These are phyloP conservation scores for Theobroma grandiflorum DNA, from an alignment of 441 rosid genomes.

Conservation along the genomic window DNA sequence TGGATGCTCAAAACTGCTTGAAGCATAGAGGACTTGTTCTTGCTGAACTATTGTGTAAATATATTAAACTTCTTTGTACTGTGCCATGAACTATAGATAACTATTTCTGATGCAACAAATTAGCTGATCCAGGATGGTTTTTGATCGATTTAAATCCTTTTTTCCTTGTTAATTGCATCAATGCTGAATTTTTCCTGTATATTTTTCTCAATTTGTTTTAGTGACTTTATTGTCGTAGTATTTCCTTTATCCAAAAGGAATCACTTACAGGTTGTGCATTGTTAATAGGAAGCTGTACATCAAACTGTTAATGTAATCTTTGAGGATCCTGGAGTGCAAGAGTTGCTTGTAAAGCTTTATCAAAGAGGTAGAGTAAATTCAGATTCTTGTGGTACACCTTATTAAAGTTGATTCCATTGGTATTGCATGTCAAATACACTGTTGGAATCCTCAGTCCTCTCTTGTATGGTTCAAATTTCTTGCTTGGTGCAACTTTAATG, in stretches of 20 bases:
- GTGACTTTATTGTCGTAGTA: not conserved
- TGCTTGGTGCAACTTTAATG: not conserved
- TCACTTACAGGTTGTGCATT: slow-evolving; percentile 19
- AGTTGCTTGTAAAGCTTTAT: slow-evolving; percentile 92
- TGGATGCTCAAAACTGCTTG: not conserved
- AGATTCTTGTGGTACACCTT: not conserved
- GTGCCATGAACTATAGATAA: not conserved
- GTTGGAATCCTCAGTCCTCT: not conserved
- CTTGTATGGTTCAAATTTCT: not conserved
- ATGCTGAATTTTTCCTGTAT: not conserved
- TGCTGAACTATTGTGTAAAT: not conserved
- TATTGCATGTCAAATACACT: not conserved
- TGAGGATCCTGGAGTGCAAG: slow-evolving; percentile 99
- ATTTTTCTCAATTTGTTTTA: not conserved
- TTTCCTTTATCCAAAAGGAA: slow-evolving; percentile 7
- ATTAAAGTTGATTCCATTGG: not conserved
- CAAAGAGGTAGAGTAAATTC: slow-evolving; percentile 69
- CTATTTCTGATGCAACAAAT: not conserved
- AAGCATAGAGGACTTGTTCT: not conserved
- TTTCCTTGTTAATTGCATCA: not conserved
- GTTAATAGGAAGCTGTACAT: slow-evolving; percentile 90
- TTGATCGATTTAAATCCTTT: not conserved
- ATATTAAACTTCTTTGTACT: not conserved
- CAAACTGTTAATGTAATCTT: slow-evolving; percentile 92
- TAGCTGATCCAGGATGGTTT: not conserved